A percentile compares a stretch with the other conserved stretches of the same genome.
Evolutionary conservation across 2,329 filamentous ascomycete genomes (phyloP).

Genomic region (Colletotrichum scovillei): DNA sequence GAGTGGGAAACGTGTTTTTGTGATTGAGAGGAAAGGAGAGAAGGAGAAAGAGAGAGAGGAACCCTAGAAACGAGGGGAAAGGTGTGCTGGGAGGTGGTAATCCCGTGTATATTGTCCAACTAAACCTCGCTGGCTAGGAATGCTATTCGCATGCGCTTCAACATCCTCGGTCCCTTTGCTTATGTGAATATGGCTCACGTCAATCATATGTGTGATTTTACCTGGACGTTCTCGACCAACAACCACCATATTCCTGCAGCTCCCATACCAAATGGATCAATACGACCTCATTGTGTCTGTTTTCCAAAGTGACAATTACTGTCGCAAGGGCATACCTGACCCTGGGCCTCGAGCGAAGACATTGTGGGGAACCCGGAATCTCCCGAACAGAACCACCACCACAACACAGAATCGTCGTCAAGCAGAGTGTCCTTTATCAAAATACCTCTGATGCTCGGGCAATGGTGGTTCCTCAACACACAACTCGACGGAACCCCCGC

Average conservation of each 20-base stretch:
- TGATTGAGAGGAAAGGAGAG: not conserved
- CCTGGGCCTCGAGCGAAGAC: not conserved
- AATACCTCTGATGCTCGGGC: too few species aligned
- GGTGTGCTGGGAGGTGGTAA: constrained; percentile 40
- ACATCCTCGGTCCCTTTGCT: not conserved
- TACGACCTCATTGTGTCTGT: too few species aligned
- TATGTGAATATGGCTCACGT: not conserved
- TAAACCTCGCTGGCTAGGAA: constrained; percentile 34
- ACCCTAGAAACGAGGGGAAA: constrained; percentile 26
- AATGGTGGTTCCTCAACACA: too few species aligned
- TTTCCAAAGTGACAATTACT: too few species aligned
- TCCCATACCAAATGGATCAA: not conserved
- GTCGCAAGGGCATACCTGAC: not conserved
- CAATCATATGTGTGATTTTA: not conserved
- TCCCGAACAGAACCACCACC: not conserved
- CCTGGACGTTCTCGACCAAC: not conserved
- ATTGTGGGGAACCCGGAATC: not conserved
- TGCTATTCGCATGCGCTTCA: constrained; percentile 31
- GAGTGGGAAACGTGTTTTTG: constrained; percentile 15
- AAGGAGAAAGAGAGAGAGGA: not conserved
- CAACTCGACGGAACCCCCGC: too few species aligned
- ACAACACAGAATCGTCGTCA: not conserved
- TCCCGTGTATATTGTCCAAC: constrained; percentile 52
- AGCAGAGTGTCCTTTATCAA: too few species aligned
- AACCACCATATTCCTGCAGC: not conserved